Conservation (phyloP, 2,329 filamentous ascomycete species). For the Atkinsonella texensis region DNA sequence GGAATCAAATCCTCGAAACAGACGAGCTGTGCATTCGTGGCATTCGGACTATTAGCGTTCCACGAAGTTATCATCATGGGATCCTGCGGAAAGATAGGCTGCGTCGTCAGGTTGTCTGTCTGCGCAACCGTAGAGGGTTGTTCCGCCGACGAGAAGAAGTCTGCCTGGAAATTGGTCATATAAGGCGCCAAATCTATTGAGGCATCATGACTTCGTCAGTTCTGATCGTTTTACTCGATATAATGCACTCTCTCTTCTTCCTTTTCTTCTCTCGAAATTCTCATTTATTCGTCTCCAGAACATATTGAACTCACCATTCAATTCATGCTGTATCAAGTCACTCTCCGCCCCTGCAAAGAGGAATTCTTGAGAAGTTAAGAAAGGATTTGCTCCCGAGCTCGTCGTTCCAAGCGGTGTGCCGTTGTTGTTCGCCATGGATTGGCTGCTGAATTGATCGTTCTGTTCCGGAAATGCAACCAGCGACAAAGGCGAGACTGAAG, state of each 20-base stretch:
- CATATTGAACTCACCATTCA: conserved; percentile 17
- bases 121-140: conserved; percentile 10
- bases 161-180: conserved; percentile 20
- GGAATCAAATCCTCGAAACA: conserved; percentile 28
- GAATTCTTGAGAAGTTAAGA: conserved; percentile 27
- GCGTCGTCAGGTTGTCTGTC: conserved; percentile 23
- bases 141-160: conserved; percentile 15
- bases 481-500: conserved; percentile 29
- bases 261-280: too few relatives aligned
- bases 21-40: conserved; percentile 20
- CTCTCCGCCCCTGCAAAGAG: conserved; percentile 23
- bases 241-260: neutral
- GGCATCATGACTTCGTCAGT: neutral
- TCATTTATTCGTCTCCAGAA: neutral
- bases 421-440: conserved; percentile 8
- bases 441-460: conserved; percentile 19
- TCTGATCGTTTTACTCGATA: neutral
- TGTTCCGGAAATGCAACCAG: conserved; percentile 18
- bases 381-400: neutral
- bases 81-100: conserved; percentile 23
- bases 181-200: conserved; percentile 17
- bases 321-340: conserved; percentile 15
- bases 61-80: conserved; percentile 26
- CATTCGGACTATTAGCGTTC: conserved; percentile 25
- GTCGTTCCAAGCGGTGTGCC: neutral